A percentile compares a stretch with the other conserved stretches of the same genome.
Conservation (phyloP, 2,329 filamentous ascomycete species). For the Scortechinia acanthostroma region DNA sequence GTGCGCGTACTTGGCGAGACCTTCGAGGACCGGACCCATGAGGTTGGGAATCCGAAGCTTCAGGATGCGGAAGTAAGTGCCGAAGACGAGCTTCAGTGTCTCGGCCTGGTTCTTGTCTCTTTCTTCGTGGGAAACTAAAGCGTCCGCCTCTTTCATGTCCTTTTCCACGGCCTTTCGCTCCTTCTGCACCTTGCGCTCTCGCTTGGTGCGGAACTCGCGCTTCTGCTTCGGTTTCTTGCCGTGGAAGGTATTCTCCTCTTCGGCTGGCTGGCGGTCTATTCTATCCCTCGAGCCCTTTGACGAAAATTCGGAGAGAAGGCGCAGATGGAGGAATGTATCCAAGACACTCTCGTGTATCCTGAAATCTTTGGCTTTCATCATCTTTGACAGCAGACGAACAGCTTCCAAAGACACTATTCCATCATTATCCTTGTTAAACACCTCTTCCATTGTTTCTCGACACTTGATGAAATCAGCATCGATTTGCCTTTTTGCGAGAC, state of each 20-base stretch:
- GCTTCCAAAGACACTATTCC: conserved; percentile 82
- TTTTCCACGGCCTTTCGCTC: conserved; percentile 85
- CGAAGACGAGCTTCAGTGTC: conserved; percentile 91
- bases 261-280: conserved; percentile 45
- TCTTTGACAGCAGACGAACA: conserved; percentile 77
- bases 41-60: conserved; percentile 75
- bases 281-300: conserved; percentile 74
- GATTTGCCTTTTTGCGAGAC: conserved; percentile 42
- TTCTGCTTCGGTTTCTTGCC: conserved; percentile 61
- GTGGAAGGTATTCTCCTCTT: conserved; percentile 9
- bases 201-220: conserved; percentile 82
- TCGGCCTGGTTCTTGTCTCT: conserved; percentile 90
- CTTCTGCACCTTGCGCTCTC: conserved; percentile 72
- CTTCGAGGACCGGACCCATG: conserved; percentile 96
- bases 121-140: conserved; percentile 84
- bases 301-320: conserved; percentile 79
- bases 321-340: conserved; percentile 84
- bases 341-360: conserved; percentile 76
- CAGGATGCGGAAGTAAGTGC: conserved; percentile 87
- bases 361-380: conserved; percentile 87
- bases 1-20: conserved; percentile 85
- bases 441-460: conserved; percentile 67
- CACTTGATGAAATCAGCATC: conserved; percentile 65
- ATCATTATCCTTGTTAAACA: conserved; percentile 84
- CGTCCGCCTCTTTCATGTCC: conserved; percentile 88